Percentiles rank a stretch among this genome's conserved stretches.
These are phyloP conservation scores for Trichoderma sp. DNA, from an alignment of 2,329 filamentous ascomycete genomes.

Conservation along the genomic window DNA sequence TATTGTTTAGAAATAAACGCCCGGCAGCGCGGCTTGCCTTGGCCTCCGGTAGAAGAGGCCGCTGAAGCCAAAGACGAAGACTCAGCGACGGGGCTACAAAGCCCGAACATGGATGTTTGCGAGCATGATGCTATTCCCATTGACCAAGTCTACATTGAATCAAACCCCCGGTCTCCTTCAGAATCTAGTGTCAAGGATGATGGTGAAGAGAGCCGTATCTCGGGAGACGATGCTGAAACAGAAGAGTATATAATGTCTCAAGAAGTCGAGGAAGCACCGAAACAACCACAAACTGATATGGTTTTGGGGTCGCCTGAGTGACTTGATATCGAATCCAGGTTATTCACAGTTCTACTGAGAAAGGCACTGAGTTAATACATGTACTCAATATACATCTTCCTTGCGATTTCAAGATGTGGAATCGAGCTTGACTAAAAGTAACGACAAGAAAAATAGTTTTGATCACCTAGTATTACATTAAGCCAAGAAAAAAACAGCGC, in stretches of 20 bases:
- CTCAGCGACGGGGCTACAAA: background rate
- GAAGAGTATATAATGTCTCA: background rate
- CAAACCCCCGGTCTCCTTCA: background rate
- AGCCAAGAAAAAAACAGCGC: constrained; percentile 15
- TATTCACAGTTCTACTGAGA: background rate
- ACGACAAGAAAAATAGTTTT: background rate
- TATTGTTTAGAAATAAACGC: constrained; percentile 41
- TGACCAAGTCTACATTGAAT: background rate
- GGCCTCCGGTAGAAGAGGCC: constrained; percentile 29
- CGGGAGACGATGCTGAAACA: background rate
- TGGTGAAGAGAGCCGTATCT: background rate
- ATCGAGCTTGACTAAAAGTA: too few relatives aligned
- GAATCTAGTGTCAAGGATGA: background rate
- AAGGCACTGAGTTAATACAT: background rate
- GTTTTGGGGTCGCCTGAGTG: background rate
- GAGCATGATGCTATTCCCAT: background rate
- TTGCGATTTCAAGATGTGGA: background rate
- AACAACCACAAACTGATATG: background rate
- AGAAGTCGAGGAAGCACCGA: background rate
- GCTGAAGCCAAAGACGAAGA: constrained; percentile 5
- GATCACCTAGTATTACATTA: constrained; percentile 3
- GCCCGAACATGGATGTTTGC: too few relatives aligned
- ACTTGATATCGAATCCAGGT: background rate
- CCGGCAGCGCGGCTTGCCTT: constrained; percentile 34
- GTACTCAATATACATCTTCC: too few relatives aligned